Conservation (phyloP, 2,329 filamentous ascomycete genomes). For the Westerdykella sp. region DNA sequence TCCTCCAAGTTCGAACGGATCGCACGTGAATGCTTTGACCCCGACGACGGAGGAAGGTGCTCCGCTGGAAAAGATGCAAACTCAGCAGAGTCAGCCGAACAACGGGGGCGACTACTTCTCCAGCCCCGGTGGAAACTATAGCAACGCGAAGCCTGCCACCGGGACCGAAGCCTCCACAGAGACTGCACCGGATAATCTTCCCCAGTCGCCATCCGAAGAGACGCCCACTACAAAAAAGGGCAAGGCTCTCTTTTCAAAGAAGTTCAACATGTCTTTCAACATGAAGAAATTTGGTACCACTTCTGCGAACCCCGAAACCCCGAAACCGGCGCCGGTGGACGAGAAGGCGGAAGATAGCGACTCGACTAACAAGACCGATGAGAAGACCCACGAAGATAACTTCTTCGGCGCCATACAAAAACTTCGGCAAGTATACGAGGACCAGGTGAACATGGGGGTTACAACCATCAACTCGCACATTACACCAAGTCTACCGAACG, state of each 20-base stretch:
- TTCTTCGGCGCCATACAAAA: constrained; percentile 67
- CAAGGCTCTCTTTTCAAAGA: constrained; percentile 68
- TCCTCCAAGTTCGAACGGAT: constrained; percentile 33
- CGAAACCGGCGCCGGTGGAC: constrained; percentile 67
- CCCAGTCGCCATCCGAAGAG: constrained; percentile 39
- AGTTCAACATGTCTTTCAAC: constrained; percentile 72
- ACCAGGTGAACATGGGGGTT: constrained; percentile 50
- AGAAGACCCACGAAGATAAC: constrained; percentile 69
- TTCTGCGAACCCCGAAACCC: constrained; percentile 52
- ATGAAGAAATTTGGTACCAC: constrained; percentile 78
- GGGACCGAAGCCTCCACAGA: constrained; percentile 25
- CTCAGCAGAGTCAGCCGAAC: constrained; percentile 49
- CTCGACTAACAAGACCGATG: constrained; percentile 53
- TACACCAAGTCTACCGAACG: constrained; percentile 62
- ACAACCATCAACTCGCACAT: constrained; percentile 56
- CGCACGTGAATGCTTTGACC: constrained; percentile 30
- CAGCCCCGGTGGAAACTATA: constrained; percentile 30
- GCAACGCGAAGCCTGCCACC: constrained; percentile 20
- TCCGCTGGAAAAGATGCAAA: constrained; percentile 49
- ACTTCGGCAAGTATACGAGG: constrained; percentile 68
- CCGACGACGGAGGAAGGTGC: constrained; percentile 40
- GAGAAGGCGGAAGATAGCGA: constrained; percentile 65
- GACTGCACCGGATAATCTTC: constrained; percentile 21
- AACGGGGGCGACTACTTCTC: constrained; percentile 75
- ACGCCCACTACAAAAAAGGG: constrained; percentile 45